Percentiles rank a stretch among this genome's conserved stretches.
These are phyloP conservation scores for Cladosporium sp. DNA, from an alignment of 2,329 filamentous ascomycete genomes.

Conservation along the genomic window DNA sequence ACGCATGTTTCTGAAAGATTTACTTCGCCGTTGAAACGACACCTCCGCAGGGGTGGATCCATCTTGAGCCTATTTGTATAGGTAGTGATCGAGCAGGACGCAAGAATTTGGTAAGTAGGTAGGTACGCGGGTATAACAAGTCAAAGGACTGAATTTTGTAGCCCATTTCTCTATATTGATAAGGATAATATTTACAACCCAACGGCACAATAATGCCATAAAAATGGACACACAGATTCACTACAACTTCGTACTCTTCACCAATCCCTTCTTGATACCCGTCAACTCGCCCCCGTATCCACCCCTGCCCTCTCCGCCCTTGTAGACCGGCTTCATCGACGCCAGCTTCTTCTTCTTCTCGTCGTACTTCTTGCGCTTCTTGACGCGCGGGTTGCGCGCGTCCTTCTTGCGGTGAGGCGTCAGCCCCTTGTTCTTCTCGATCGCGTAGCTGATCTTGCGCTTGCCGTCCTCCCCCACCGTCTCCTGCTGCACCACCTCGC, in stretches of 20 bases:
- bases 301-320: conserved; percentile 76
- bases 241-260: conserved; percentile 90
- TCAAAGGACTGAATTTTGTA: too few species aligned
- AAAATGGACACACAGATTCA: background rate
- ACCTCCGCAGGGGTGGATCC: too few species aligned
- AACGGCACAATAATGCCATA: too few species aligned
- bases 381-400: conserved; percentile 88
- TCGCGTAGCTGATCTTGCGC: conserved; percentile 86
- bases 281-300: conserved; percentile 89
- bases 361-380: conserved; percentile 96
- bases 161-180: background rate
- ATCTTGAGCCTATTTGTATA: too few species aligned
- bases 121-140: too few species aligned
- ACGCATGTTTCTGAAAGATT: too few species aligned
- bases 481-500: conserved; percentile 62
- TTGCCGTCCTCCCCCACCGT: conserved; percentile 78
- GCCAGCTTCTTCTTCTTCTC: conserved; percentile 96
- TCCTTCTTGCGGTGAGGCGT: conserved; percentile 90
- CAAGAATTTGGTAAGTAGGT: too few species aligned
- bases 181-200: conserved; percentile 4
- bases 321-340: conserved; percentile 80
- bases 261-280: conserved; percentile 89
- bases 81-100: too few species aligned
- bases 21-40: too few species aligned
- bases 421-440: conserved; percentile 96